A percentile compares a stretch with the other conserved stretches of the same genome.
phyloP scores from a whole-genome alignment of 192 early-diverging fungal genomes.

The Backusella sp. region DNA sequence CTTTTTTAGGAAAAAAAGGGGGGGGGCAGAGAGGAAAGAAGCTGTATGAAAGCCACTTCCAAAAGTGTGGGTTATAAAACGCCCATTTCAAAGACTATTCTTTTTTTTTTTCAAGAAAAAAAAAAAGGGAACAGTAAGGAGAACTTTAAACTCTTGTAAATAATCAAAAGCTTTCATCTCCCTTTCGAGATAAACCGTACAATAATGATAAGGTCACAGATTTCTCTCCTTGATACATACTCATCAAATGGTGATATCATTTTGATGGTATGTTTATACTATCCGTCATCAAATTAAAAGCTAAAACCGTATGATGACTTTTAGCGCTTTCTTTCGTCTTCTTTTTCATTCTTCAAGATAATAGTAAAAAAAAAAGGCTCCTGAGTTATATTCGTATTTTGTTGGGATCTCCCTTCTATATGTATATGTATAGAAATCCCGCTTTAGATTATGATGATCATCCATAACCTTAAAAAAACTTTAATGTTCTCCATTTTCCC shows the following conservation, averaged over 20 bases:
- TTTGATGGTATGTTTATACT: too few relatives aligned
- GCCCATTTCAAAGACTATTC: not conserved
- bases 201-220: too few relatives aligned
- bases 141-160: too few relatives aligned
- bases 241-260: too few relatives aligned
- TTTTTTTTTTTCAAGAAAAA: not conserved
- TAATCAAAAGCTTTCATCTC: too few relatives aligned
- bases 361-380: not conserved
- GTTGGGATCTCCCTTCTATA: not conserved
- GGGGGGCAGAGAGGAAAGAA: not conserved
- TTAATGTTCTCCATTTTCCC: not conserved
- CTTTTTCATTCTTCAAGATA: too few relatives aligned
- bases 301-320: not conserved
- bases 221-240: too few relatives aligned
- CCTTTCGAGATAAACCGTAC: too few relatives aligned
- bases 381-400: not conserved
- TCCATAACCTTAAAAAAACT: not conserved
- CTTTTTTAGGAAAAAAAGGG: not conserved
- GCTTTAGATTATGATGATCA: not conserved
- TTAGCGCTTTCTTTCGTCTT: not conserved
- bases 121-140: not conserved
- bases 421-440: not conserved
- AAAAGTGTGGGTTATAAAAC: not conserved
- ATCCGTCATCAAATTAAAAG: too few relatives aligned
- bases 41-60: not conserved